A percentile compares a stretch with the other conserved stretches of the same genome.
Evolutionary conservation across 1,284 basidiomycete genomes (phyloP).

Genomic region (Exobasidium rhododendri): DNA sequence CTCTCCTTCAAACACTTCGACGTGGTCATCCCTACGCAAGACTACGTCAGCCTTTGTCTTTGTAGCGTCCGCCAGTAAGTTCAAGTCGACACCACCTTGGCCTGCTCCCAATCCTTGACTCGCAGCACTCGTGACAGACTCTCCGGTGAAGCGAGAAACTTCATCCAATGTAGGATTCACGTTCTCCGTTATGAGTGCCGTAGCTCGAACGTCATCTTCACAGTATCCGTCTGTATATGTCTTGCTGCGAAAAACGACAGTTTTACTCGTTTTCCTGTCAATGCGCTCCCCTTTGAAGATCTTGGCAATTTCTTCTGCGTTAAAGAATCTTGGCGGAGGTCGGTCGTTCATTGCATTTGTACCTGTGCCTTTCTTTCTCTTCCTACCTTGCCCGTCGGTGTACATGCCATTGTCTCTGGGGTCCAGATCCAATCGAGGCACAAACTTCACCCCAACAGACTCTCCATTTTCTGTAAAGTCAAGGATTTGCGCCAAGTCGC

Average conservation of each 20-base stretch:
- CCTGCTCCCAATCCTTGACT: constrained; percentile 29
- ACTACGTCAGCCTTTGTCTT: constrained; percentile 80
- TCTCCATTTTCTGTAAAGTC: constrained; percentile 91
- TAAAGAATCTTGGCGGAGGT: constrained; percentile 88
- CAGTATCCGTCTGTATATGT: constrained; percentile 92
- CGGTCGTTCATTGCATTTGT: constrained; percentile 58
- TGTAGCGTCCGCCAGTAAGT: constrained; percentile 81
- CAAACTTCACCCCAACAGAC: constrained; percentile 85
- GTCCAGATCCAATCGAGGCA: constrained; percentile 93
- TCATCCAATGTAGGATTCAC: constrained; percentile 95
- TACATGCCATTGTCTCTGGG: constrained; percentile 50
- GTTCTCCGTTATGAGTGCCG: constrained; percentile 75
- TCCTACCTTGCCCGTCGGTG: constrained; percentile 54
- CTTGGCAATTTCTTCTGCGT: constrained; percentile 85
- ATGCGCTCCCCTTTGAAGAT: constrained; percentile 71
- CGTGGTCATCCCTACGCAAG: constrained; percentile 93
- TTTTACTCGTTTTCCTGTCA: constrained; percentile 32
- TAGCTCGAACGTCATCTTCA: constrained; percentile 90
- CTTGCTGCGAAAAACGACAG: constrained; percentile 73
- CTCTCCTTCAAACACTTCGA: constrained; percentile 96
- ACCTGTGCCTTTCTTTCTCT: constrained; percentile 52
- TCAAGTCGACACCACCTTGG: constrained; percentile 64
- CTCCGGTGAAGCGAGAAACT: constrained; percentile 79
- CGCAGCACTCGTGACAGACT: constrained; percentile 17
- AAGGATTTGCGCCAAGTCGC: constrained; percentile 91